Conservation (phyloP, 305 asterid species). For the Rubia occidens region DNA sequence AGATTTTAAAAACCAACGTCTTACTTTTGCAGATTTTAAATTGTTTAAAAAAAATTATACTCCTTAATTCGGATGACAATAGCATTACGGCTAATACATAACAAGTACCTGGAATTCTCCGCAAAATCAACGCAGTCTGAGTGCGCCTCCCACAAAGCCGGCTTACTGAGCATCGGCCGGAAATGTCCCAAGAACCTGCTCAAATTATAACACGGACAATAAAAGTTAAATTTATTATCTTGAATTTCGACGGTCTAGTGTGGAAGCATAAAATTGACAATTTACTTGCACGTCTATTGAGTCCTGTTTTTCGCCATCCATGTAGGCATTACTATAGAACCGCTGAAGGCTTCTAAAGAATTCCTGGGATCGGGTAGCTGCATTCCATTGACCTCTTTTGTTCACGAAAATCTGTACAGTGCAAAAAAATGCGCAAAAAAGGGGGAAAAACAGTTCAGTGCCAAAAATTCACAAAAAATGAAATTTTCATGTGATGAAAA, state of each 20-base stretch:
- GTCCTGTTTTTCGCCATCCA: slow-evolving; percentile 93
- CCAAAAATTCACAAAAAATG: slow-evolving; percentile 1
- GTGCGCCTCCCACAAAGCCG: slow-evolving; percentile 80
- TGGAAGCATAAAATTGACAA: not conserved
- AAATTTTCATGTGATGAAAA: not conserved
- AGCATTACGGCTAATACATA: not conserved
- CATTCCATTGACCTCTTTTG: slow-evolving; percentile 94
- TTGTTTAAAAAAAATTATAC: not conserved
- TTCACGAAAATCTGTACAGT: slow-evolving; percentile 70
- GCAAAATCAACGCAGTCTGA: slow-evolving; percentile 71
- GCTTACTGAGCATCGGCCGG: slow-evolving; percentile 72
- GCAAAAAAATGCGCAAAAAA: slow-evolving; percentile 14
- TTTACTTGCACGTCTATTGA: slow-evolving; percentile 78
- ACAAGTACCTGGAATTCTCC: slow-evolving; percentile 51
- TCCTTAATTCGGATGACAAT: not conserved
- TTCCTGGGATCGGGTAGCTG: slow-evolving; percentile 86
- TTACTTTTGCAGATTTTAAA: not conserved
- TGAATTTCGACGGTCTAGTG: not conserved
- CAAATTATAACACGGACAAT: slow-evolving; percentile 1
- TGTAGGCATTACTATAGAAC: slow-evolving; percentile 74
- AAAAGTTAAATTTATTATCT: not conserved
- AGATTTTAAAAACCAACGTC: not conserved
- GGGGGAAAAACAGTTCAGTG: not conserved
- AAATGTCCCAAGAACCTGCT: slow-evolving; percentile 88
- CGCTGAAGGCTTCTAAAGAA: slow-evolving; percentile 78